Conservation (phyloP, 768 basidiomycete genomes). For the Boletus huronensis region DNA sequence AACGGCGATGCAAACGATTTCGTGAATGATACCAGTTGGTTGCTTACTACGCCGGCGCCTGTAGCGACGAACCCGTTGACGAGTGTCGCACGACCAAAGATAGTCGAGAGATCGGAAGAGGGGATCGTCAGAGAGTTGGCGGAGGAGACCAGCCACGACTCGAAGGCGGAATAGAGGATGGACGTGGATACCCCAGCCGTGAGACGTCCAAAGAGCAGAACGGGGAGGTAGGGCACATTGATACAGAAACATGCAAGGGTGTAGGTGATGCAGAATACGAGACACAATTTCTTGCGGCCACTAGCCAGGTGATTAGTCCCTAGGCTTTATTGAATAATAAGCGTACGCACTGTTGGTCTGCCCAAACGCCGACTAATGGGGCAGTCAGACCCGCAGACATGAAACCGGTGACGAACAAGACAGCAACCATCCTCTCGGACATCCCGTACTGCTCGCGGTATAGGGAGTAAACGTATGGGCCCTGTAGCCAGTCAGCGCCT, state of each 20-base stretch:
- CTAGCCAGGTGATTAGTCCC: constrained; percentile 32
- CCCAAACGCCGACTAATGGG: constrained; percentile 73
- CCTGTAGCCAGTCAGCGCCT: constrained; percentile 81
- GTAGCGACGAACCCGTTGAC: constrained; percentile 73
- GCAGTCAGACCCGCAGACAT: constrained; percentile 65
- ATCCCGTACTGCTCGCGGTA: constrained; percentile 67
- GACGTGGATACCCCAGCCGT: constrained; percentile 72
- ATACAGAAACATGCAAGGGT: constrained; percentile 57
- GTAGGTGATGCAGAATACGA: constrained; percentile 71
- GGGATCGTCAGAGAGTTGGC: constrained; percentile 49
- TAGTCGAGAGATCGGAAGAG: constrained; percentile 56
- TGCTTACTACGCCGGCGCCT: constrained; percentile 61
- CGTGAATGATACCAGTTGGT: constrained; percentile 54
- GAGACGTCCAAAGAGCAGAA: constrained; percentile 61
- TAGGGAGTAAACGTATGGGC: constrained; percentile 74
- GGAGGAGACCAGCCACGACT: constrained; percentile 73
- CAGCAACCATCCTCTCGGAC: constrained; percentile 59
- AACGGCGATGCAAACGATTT: constrained; percentile 61
- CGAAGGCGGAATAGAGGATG: constrained; percentile 72
- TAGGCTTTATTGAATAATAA: background rate
- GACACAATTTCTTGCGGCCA: constrained; percentile 63
- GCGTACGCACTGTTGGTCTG: constrained; percentile 54
- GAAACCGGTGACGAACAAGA: constrained; percentile 78
- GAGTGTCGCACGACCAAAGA: constrained; percentile 71
- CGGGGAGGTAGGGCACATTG: constrained; percentile 50